A percentile compares a stretch with the other conserved stretches of the same genome.
Conservation (phyloP, 352 stramenopile species). For the Globisporangium cederbergense region DNA sequence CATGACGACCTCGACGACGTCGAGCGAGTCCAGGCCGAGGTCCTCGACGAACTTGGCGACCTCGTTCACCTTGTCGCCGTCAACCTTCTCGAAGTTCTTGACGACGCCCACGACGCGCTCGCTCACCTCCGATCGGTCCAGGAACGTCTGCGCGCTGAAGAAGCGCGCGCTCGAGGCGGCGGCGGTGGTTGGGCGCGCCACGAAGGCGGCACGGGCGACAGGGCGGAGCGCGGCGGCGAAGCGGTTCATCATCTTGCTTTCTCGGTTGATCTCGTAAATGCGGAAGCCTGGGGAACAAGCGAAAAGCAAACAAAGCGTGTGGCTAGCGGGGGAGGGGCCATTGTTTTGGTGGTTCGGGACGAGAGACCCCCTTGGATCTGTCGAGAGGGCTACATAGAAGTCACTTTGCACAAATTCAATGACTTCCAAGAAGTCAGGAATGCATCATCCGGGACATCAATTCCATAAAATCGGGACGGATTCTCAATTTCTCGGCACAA, state of each 20-base stretch:
- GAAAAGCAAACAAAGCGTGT: neutral
- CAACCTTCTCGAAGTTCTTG: constrained; percentile 99
- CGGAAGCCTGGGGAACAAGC: neutral
- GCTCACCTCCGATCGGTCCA: constrained; percentile 92
- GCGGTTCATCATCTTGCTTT: constrained; percentile 79
- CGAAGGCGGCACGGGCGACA: constrained; percentile 43
- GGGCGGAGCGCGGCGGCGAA: constrained; percentile 69
- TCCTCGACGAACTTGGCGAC: constrained; percentile 96
- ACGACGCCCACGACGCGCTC: constrained; percentile 97
- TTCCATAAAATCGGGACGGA: neutral
- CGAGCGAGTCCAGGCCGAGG: constrained; percentile 98
- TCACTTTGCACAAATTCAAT: neutral
- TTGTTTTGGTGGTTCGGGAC: neutral
- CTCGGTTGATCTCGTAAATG: constrained; percentile 20
- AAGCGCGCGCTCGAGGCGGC: constrained; percentile 42
- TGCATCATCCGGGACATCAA: neutral
- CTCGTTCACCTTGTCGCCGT: constrained; percentile 90
- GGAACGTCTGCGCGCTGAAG: constrained; percentile 85
- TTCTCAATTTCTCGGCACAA: neutral
- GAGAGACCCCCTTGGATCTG: neutral
- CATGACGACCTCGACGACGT: constrained; percentile 97
- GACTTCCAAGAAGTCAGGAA: neutral
- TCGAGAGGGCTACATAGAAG: neutral
- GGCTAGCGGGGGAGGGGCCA: neutral
- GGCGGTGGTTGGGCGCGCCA: constrained; percentile 34